These are phyloP conservation scores for Fusarium sp. DNA, from an alignment of 2,329 filamentous ascomycete genomes.

Conservation along the genomic window DNA sequence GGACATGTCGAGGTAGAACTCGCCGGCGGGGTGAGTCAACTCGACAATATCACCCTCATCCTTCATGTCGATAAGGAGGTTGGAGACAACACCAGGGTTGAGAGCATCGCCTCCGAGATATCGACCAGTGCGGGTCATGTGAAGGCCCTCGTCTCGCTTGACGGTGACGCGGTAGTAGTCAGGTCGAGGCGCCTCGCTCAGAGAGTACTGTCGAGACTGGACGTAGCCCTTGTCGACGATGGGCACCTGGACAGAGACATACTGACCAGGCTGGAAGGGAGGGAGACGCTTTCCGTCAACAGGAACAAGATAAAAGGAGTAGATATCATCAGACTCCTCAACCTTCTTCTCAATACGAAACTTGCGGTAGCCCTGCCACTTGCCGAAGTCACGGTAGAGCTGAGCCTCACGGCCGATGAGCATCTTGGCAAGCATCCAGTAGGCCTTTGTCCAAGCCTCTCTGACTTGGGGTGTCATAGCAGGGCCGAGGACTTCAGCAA, in stretches of 20 bases:
- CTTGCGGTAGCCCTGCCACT: slow-evolving; percentile 75
- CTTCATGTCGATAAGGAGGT: slow-evolving; percentile 73
- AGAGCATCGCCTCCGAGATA: slow-evolving; percentile 50
- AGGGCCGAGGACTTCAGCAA: slow-evolving; percentile 74
- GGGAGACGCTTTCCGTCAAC: slow-evolving; percentile 72
- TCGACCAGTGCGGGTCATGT: slow-evolving; percentile 48
- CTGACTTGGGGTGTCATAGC: slow-evolving; percentile 73
- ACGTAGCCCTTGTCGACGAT: slow-evolving; percentile 68
- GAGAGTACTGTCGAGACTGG: slow-evolving; percentile 79
- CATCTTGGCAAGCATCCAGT: slow-evolving; percentile 79
- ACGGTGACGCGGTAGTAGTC: slow-evolving; percentile 78
- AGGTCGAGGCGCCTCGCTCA: slow-evolving; percentile 72
- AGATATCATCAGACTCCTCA: slow-evolving; percentile 75
- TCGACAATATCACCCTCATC: slow-evolving; percentile 72
- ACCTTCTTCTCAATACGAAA: slow-evolving; percentile 76
- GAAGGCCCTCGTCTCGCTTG: slow-evolving; percentile 72
- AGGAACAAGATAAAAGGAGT: slow-evolving; percentile 77
- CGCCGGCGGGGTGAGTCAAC: slow-evolving; percentile 74
- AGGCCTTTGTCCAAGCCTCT: slow-evolving; percentile 77
- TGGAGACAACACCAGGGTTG: slow-evolving; percentile 75
- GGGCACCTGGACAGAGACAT: slow-evolving; percentile 72
- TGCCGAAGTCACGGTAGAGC: slow-evolving; percentile 70
- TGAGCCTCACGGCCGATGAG: slow-evolving; percentile 75
- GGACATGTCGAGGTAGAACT: slow-evolving; percentile 67
- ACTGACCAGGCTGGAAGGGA: slow-evolving; percentile 76